Evolutionary conservation across 2,329 filamentous ascomycete genomes (phyloP).

Genomic region (Cercospora zeina): DNA sequence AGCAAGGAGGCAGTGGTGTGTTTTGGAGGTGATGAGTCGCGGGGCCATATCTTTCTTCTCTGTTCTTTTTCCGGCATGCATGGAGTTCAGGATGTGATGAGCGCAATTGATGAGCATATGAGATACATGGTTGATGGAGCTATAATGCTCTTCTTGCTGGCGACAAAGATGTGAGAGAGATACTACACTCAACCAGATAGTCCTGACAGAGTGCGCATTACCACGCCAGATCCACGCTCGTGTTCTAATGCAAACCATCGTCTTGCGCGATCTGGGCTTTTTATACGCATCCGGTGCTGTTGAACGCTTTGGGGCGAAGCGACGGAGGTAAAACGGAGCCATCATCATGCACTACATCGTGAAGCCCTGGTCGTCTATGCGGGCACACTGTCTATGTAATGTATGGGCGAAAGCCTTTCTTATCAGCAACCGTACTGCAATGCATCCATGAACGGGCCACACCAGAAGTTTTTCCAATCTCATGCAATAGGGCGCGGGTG

Average conservation of each 20-base stretch:
- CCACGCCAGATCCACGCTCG: not conserved
- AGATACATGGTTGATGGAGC: not conserved
- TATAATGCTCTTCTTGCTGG: too few relatives aligned
- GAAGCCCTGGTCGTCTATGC: not conserved
- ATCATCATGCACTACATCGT: not conserved
- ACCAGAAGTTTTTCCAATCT: not conserved
- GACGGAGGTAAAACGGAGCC: not conserved
- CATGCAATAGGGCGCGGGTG: not conserved
- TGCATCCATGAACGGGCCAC: not conserved
- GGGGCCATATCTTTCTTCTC: not conserved
- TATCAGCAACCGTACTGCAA: not conserved
- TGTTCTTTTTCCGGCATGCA: not conserved
- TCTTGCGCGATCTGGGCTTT: too few relatives aligned
- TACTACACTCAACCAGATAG: not conserved
- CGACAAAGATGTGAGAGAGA: too few relatives aligned
- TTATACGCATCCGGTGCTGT: too few relatives aligned
- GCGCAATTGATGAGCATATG: constrained; percentile 1
- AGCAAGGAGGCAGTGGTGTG: constrained; percentile 3
- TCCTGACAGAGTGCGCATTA: not conserved
- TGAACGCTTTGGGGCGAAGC: too few relatives aligned
- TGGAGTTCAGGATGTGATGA: not conserved
- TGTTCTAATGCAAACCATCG: not conserved
- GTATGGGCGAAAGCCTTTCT: not conserved
- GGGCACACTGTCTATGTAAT: not conserved
- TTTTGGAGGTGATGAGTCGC: constrained; percentile 12